Conservation (phyloP, 441 rosid species). For the Metrosideros polymorpha region DNA sequence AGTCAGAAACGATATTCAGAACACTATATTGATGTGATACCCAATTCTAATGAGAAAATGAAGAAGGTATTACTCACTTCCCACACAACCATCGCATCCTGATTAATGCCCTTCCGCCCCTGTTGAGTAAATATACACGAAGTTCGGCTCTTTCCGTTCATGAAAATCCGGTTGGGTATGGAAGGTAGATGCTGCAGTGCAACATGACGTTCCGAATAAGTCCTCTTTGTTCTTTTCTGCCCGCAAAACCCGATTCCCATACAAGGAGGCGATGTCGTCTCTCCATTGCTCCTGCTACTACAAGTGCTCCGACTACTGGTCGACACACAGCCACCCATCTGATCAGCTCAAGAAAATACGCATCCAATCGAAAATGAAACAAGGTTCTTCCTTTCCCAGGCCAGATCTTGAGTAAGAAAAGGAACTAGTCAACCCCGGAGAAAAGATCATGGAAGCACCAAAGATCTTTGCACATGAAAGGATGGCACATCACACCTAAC, state of each 20-base stretch:
- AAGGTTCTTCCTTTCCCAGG: slow-evolving; percentile 21
- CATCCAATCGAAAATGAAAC: slow-evolving; percentile 15
- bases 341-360: slow-evolving; percentile 18
- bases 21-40: background rate
- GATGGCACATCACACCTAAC: slow-evolving; percentile 17
- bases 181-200: slow-evolving; percentile 53
- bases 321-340: slow-evolving; percentile 94
- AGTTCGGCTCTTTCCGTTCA: slow-evolving; percentile 71
- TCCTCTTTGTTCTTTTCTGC: slow-evolving; percentile 57
- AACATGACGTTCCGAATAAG: slow-evolving; percentile 60
- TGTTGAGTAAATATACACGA: slow-evolving; percentile 96
- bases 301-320: slow-evolving; percentile 75
- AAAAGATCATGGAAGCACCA: slow-evolving; percentile 16
- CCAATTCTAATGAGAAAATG: background rate
- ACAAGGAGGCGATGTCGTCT: slow-evolving; percentile 34
- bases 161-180: slow-evolving; percentile 59
- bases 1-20: slow-evolving; percentile 7
- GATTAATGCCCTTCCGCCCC: slow-evolving; percentile 96
- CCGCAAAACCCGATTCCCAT: slow-evolving; percentile 49
- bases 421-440: slow-evolving; percentile 25
- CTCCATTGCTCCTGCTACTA: slow-evolving; percentile 78
- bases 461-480: slow-evolving; percentile 31
- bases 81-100: slow-evolving; percentile 98
- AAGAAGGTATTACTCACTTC: slow-evolving; percentile 53
- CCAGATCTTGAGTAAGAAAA: slow-evolving; percentile 28